Percentiles rank a stretch among this genome's conserved stretches.
phyloP scores from a whole-genome alignment of 2,329 filamentous ascomycete genomes.

The Dactylellina haptotyla region DNA sequence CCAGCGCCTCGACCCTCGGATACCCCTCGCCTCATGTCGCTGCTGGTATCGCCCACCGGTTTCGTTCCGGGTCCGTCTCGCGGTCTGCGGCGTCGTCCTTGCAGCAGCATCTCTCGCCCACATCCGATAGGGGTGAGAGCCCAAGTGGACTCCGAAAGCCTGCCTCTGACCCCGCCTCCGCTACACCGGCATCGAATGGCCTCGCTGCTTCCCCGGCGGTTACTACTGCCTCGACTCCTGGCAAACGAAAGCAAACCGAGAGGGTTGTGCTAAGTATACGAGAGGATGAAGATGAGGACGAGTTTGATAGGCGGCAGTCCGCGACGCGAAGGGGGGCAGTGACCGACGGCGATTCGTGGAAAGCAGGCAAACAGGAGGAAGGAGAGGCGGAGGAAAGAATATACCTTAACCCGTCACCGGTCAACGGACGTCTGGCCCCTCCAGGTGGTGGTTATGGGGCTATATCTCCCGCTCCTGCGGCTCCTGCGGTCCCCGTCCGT shows the following conservation, averaged over 20 bases:
- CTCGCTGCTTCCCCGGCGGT: conserved; percentile 2
- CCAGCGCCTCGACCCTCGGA: conserved; percentile 61
- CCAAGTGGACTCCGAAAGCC: neutral
- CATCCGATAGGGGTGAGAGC: conserved; percentile 3
- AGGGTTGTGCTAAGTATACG: conserved; percentile 22
- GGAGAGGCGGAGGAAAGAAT: conserved; percentile 34
- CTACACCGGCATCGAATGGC: conserved; percentile 9
- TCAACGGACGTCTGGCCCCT: neutral
- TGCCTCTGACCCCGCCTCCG: neutral
- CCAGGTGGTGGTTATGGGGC: conserved; percentile 27
- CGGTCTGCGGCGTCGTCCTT: conserved; percentile 28
- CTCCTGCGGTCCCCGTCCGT: conserved; percentile 20
- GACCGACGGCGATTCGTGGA: conserved; percentile 3
- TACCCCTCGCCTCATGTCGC: conserved; percentile 30
- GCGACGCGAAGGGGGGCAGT: neutral
- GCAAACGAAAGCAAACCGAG: conserved; percentile 15
- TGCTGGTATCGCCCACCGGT: conserved; percentile 31
- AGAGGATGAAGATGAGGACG: conserved; percentile 38
- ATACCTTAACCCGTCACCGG: conserved; percentile 38
- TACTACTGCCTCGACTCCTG: conserved; percentile 22
- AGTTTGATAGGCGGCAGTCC: conserved; percentile 22
- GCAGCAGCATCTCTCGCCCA: conserved; percentile 41
- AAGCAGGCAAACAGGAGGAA: conserved; percentile 8
- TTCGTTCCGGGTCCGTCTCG: conserved; percentile 25
- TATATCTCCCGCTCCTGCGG: conserved; percentile 14